Conservation (phyloP, 2,329 filamentous ascomycete species). For the Botrytis squamosa region DNA sequence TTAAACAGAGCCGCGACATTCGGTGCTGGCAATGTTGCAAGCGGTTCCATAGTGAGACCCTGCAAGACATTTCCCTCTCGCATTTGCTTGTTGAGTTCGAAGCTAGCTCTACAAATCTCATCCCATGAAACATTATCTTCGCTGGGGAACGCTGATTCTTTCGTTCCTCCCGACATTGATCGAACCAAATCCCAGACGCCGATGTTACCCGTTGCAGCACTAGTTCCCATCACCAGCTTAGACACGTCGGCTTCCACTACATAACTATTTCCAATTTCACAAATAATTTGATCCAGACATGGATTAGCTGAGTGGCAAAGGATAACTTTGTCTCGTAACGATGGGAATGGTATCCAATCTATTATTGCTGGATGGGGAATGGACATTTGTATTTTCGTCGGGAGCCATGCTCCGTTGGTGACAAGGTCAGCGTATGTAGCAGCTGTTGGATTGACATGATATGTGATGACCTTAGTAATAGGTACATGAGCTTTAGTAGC, state of each 20-base stretch:
- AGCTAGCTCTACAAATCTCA: slow-evolving; percentile 7
- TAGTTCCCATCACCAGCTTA: slow-evolving; percentile 2
- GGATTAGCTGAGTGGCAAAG: slow-evolving; percentile 17
- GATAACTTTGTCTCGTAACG: slow-evolving; percentile 12
- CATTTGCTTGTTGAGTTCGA: slow-evolving; percentile 8
- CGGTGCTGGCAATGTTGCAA: slow-evolving; percentile 8
- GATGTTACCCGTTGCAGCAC: slow-evolving; percentile 9
- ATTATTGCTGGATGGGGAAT: slow-evolving; percentile 10
- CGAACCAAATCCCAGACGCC: slow-evolving; percentile 12
- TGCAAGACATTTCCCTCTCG: background rate
- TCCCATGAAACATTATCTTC: background rate
- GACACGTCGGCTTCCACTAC: slow-evolving; percentile 16
- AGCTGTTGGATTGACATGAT: slow-evolving; percentile 15
- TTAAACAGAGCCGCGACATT: slow-evolving; percentile 7
- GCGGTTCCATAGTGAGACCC: background rate
- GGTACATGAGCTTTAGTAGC: slow-evolving; percentile 16
- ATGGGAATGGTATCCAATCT: slow-evolving; percentile 16
- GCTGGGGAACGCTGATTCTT: background rate
- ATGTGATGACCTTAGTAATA: background rate
- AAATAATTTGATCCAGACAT: slow-evolving; percentile 15
- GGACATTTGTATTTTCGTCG: slow-evolving; percentile 13
- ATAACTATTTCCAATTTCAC: slow-evolving; percentile 18
- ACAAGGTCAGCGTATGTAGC: slow-evolving; percentile 12
- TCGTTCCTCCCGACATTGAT: background rate
- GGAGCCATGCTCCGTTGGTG: background rate